Base-by-base conservation (phyloP, 2,329 filamentous ascomycete genomes). In the Aaosphaeria pasadenensis region DNA sequence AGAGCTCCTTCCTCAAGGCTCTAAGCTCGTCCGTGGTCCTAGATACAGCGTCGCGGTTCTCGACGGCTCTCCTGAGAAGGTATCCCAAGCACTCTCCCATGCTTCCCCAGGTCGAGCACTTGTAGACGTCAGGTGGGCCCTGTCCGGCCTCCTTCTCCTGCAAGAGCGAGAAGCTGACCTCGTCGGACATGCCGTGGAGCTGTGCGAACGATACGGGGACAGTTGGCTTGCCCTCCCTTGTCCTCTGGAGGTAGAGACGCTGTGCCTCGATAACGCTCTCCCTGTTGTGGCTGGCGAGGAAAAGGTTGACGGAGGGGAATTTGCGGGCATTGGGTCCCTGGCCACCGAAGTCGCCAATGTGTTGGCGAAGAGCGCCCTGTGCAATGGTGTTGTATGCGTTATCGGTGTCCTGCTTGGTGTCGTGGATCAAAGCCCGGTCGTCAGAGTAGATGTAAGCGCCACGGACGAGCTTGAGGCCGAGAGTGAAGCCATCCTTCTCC, bases 171-270 rank as follows among this genome's bases (percentile, higher is more conserved):
- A 80, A 79, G 52, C 87, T 91, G 42, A 96, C 84, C 65, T 96
- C 91, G 59, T 96, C 92, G 1, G 92, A 92, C 92, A 97, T 97
- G 32, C 92, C 91, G 74, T 94, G 88, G 1, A 96, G 81, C 72
- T 96, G 91, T 2, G 87, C 88, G 66, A 88, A 91, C 3, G 71
- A 70, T n/a, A 82, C 70, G 1, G 76, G 72, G 1, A 80, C 75
- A 4, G 74, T 74, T 2, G 70, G 63, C 31, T 79, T 62, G 7
- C 74, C 74, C 11, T 57, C 58, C 24, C 54, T 53, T 9, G 49
- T 30, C 0, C 67, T 67, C n/a, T 66, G 63, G 1, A 70, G 54
- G 42, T 81, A 77, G 29, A 76, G 62, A 46, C 74, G 70, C 30
- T 79, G 76, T 4, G 81, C 68, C 13, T 69, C 62, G 42, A 78